Conservation (phyloP, 176 grass and related monocot species). For the Avena atlantica region DNA sequence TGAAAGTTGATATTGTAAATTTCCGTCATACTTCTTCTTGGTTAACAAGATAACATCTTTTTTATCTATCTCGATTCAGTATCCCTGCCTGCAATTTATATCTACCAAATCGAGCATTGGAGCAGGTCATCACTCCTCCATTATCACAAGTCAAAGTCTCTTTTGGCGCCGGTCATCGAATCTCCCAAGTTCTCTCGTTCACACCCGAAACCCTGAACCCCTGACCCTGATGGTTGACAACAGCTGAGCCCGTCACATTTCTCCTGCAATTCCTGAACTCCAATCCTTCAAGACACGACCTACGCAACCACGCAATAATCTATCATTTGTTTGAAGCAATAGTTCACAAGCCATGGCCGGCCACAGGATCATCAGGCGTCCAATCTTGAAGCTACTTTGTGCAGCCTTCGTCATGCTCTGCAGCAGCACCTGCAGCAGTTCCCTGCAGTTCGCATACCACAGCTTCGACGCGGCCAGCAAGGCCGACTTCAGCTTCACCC, state of each 20-base stretch:
- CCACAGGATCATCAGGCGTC: not conserved
- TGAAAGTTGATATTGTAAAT: not conserved
- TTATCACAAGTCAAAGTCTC: not conserved
- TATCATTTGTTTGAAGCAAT: not conserved
- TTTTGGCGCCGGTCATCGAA: not conserved
- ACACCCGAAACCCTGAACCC: not conserved
- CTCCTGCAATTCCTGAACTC: not conserved
- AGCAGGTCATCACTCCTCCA: not conserved
- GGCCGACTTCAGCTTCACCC: constrained; percentile 26
- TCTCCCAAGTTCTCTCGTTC: not conserved
- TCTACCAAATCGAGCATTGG: not conserved
- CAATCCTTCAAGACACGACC: not conserved
- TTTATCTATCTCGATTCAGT: not conserved
- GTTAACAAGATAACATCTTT: no score
- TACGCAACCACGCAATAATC: not conserved
- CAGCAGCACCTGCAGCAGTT: constrained; percentile 15
- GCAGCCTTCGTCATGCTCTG: not conserved
- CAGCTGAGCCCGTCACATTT: not conserved
- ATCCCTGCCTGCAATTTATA: not conserved
- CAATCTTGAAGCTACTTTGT: not conserved
- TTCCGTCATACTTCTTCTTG: not conserved
- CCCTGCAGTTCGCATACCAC: not conserved
- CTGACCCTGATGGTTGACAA: not conserved
- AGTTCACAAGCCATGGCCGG: not conserved
- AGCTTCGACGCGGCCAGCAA: constrained; percentile 2